Base-by-base conservation (phyloP, 176 grass and related monocot species). In the Dendrocalamus sinicus region DNA sequence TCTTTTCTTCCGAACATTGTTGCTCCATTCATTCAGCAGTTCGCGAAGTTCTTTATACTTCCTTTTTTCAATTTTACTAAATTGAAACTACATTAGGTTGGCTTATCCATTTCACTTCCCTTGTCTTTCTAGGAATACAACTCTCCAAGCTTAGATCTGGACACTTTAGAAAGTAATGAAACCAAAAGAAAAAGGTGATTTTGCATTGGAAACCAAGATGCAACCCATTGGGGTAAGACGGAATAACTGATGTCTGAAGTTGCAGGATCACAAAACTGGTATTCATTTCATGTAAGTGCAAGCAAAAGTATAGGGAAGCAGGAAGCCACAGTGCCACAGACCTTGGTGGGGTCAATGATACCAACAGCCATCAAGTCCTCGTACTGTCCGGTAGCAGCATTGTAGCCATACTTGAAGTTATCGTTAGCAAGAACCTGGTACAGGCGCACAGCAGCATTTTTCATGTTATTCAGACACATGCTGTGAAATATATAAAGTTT, bases 351-450 rank as follows among this genome's bases (percentile, higher is more conserved):
- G 76, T 99, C 96, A 73, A 99, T 99, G 78, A 99, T 99, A 84
- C 96, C 96, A 81, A 84, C 96, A 89, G 96, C 96, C 96, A 99
- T 99, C 90, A 99, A 81, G 75, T 99, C 96, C 88, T 99, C 96
- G 1, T 99, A 96, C 67, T 94, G 88, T 37, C 96, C 96, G 19
- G 96, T 96, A 23, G 92, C 93, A 77, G 96, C 96, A 84, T 99
- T 99, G 82, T 99, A 99, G 66, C 96, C 96, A 52, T 66, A 88
- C 81, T 96, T 99, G 77, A 78, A 73, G 76, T 96, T 92, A 41
- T 99, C 93, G 51, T 90, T 92, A 16, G 90, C 67, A 73, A 99
- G 91, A 83, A 99, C 96, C 95, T 97, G 86, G 72, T 40, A 48
- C 5, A 16, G 50, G 5, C 50, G 50, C 14, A 52, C 22, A 48